phyloP scores from a whole-genome alignment of 2,329 filamentous ascomycete genomes.

The Colletotrichum sp. region DNA sequence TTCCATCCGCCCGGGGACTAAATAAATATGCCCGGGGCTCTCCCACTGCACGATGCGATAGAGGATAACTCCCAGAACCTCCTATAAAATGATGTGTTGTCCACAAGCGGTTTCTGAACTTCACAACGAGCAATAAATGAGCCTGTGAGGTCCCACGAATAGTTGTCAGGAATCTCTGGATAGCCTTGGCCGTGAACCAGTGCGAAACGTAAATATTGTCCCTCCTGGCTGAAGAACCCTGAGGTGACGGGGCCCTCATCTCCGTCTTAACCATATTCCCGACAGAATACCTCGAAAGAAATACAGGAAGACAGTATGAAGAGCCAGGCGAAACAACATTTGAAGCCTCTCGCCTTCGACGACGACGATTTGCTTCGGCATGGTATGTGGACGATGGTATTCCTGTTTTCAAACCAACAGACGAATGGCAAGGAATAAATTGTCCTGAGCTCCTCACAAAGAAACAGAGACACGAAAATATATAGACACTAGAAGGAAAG shows the following conservation, averaged over 20 bases:
- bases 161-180: too few relatives aligned
- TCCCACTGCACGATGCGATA: too few relatives aligned
- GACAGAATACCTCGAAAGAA: accelerated
- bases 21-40: too few relatives aligned
- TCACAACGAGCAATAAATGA: too few relatives aligned
- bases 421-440: too few relatives aligned
- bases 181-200: too few relatives aligned
- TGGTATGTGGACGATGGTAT: neutral
- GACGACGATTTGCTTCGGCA: neutral
- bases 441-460: neutral
- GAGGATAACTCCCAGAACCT: neutral
- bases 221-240: too few relatives aligned
- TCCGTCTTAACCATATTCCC: accelerated
- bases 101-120: too few relatives aligned
- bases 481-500: neutral
- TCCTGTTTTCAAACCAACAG: neutral
- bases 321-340: neutral
- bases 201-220: too few relatives aligned
- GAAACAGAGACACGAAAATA: accelerated
- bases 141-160: too few relatives aligned
- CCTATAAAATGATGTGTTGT: neutral
- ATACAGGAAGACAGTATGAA: accelerated
- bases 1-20: too few relatives aligned
- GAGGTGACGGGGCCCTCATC: accelerated
- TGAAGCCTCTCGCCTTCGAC: too few relatives aligned